These are phyloP conservation scores for Aspergillus fumigatus DNA, from an alignment of 2,329 filamentous ascomycete species.

Conservation along the genomic window DNA sequence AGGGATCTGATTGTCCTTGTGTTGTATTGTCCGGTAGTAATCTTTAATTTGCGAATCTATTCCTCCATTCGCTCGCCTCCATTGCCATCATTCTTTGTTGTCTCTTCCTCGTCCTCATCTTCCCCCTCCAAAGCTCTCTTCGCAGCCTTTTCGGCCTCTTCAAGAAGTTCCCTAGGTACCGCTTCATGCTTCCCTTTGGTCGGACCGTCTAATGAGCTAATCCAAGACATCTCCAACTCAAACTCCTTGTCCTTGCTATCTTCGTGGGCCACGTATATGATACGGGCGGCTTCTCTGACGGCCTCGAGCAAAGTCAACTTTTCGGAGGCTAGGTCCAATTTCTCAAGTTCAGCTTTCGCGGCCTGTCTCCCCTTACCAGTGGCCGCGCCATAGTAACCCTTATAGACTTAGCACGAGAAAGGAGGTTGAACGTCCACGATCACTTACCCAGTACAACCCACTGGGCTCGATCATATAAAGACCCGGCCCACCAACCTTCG, in stretches of 20 bases:
- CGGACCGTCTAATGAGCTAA: conserved; percentile 76
- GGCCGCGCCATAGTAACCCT: conserved; percentile 95
- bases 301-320: conserved; percentile 77
- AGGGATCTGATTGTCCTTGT: conserved; percentile 12
- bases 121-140: conserved; percentile 86
- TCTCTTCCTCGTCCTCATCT: conserved; percentile 74
- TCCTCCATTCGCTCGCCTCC: conserved; percentile 83
- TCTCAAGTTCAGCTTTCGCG: conserved; percentile 97
- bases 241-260: conserved; percentile 99
- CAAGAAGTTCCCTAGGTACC: conserved; percentile 82
- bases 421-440: background rate
- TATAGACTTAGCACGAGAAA: conserved; percentile 19
- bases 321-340: conserved; percentile 78
- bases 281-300: conserved; percentile 92
- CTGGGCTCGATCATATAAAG: conserved; percentile 99
- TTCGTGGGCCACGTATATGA: conserved; percentile 96
- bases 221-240: conserved; percentile 98
- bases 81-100: conserved; percentile 53
- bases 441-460: conserved; percentile 78
- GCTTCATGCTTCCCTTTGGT: conserved; percentile 91
- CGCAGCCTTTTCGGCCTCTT: conserved; percentile 89
- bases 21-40: background rate
- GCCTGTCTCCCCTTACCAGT: conserved; percentile 96
- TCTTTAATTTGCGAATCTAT: conserved; percentile 43
- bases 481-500: conserved; percentile 80